Evolutionary conservation across 164 flowering plant genomes (phyloP).

Genomic region (Litsea cubeba): DNA sequence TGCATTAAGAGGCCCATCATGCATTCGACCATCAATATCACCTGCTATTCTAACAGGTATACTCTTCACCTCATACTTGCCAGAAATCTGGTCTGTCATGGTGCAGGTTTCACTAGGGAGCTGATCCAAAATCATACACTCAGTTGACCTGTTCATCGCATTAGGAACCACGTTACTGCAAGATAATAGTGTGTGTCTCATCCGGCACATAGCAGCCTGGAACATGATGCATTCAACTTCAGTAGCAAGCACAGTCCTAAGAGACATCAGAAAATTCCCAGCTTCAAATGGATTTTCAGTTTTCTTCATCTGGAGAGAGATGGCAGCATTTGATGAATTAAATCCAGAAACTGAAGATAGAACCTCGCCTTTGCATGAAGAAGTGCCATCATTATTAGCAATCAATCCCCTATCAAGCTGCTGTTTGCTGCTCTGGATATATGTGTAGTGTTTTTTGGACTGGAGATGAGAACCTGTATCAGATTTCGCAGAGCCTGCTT

Average conservation of each 20-base stretch:
- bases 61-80: conserved; percentile 50
- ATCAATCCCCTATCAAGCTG: conserved; percentile 21
- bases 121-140: conserved; percentile 37
- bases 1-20: conserved; percentile 60
- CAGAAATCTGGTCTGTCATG: conserved; percentile 38
- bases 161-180: conserved; percentile 27
- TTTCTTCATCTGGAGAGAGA: conserved; percentile 36
- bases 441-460: conserved; percentile 55
- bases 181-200: conserved; percentile 62
- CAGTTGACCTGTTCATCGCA: conserved; percentile 32
- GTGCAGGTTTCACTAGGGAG: conserved; percentile 46
- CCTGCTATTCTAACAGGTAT: conserved; percentile 87
- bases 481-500: conserved; percentile 26
- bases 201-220: conserved; percentile 89
- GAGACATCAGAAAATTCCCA: conserved; percentile 33
- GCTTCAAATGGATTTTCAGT: conserved; percentile 34
- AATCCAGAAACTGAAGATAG: conserved; percentile 39
- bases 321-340: conserved; percentile 37
- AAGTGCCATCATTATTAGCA: conserved; percentile 19
- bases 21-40: conserved; percentile 65
- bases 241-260: conserved; percentile 65
- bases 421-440: conserved; percentile 43
- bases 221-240: conserved; percentile 75
- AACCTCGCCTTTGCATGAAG: conserved; percentile 37
- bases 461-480: conserved; percentile 29